Conservation (phyloP, 148 eudicot genomes). For the Arctostaphylos glauca region DNA sequence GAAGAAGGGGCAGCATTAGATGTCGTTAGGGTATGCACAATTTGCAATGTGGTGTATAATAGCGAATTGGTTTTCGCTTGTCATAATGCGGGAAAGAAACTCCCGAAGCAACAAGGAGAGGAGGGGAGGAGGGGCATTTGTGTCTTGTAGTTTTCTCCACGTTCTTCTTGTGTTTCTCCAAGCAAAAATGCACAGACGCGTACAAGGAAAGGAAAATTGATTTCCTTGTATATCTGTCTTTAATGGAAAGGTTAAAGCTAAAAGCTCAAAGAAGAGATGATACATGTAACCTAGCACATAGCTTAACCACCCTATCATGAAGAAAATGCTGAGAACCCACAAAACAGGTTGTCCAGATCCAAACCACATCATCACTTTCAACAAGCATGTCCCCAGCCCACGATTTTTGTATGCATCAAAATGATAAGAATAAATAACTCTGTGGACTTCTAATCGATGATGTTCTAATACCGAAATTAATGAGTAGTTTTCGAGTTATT, state of each 20-base stretch:
- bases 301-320: neutral
- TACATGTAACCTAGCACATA: neutral
- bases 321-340: neutral
- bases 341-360: neutral
- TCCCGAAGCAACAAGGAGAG: too few species aligned
- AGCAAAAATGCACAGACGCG: too few species aligned
- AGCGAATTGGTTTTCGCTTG: constrained; percentile 37
- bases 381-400: neutral
- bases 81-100: constrained; percentile 54
- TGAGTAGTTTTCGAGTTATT: neutral
- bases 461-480: neutral
- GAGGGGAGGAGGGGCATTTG: too few species aligned
- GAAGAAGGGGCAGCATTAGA: constrained; percentile 37
- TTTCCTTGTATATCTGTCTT: too few species aligned
- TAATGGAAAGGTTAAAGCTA: neutral
- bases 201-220: too few species aligned
- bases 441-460: neutral
- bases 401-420: neutral
- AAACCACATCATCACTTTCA: neutral
- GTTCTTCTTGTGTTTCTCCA: too few species aligned
- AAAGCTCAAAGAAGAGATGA: neutral
- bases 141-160: too few species aligned
- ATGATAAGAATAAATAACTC: constrained; percentile 1
- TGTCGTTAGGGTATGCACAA: constrained; percentile 31
- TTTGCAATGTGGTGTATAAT: constrained; percentile 55